phyloP scores from a whole-genome alignment of 805 yeast species.

The Ogataea zsoltii region DNA sequence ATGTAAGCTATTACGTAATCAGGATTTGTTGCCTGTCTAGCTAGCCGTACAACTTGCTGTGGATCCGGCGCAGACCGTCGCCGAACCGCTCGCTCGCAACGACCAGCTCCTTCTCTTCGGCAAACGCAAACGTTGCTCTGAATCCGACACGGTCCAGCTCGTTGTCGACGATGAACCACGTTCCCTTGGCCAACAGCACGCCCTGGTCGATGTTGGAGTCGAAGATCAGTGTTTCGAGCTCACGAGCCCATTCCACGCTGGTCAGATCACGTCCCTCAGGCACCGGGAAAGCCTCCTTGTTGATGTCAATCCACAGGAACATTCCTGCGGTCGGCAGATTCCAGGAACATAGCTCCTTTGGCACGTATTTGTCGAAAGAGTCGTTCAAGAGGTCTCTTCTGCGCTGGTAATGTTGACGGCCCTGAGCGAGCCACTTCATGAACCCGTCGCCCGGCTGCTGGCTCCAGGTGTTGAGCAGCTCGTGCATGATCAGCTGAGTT shows the following conservation, averaged over 20 bases:
- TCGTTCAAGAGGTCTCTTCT: slow-evolving; percentile 63
- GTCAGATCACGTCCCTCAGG: slow-evolving; percentile 39
- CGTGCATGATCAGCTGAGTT: slow-evolving; percentile 60
- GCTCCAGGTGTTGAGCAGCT: slow-evolving; percentile 61
- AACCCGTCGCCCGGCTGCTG: slow-evolving; percentile 53
- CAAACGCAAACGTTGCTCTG: slow-evolving; percentile 35
- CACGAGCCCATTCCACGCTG: slow-evolving; percentile 31
- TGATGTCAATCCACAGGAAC: slow-evolving; percentile 45
- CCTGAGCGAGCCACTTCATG: slow-evolving; percentile 66
- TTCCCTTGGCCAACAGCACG: slow-evolving; percentile 35
- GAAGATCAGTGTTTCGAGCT: slow-evolving; percentile 32
- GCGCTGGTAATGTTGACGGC: slow-evolving; percentile 60
- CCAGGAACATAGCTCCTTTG: slow-evolving; percentile 43
- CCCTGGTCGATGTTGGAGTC: slow-evolving; percentile 26
- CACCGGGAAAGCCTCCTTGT: slow-evolving; percentile 38
- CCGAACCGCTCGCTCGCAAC: slow-evolving; percentile 32
- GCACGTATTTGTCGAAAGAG: slow-evolving; percentile 48
- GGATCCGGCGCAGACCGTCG: slow-evolving; percentile 21
- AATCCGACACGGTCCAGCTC: slow-evolving; percentile 26
- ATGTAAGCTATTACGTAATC: no score
- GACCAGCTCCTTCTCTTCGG: slow-evolving; percentile 26
- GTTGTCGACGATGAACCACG: slow-evolving; percentile 35
- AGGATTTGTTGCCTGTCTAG: no score
- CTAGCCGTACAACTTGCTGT: slow-evolving; percentile 13
- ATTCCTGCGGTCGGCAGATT: slow-evolving; percentile 46